Conservation (phyloP, 2,329 filamentous ascomycete genomes). For the Colletotrichum australisinense region DNA sequence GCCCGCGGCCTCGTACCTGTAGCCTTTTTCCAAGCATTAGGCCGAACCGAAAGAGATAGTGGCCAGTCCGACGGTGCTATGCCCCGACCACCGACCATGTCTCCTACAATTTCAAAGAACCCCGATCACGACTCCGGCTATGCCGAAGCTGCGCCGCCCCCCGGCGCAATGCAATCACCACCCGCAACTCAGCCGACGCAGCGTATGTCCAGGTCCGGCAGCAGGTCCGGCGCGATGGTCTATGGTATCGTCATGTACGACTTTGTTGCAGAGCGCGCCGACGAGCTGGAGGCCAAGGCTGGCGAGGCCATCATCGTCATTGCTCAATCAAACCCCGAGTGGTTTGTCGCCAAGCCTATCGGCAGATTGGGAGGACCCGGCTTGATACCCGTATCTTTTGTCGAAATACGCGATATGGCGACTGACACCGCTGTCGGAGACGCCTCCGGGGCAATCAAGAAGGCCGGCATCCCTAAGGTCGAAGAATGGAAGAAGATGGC, state of each 20-base stretch:
- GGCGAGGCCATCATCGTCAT: slow-evolving; percentile 98
- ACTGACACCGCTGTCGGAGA: slow-evolving; percentile 86
- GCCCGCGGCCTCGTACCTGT: slow-evolving; percentile 94
- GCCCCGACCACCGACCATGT: slow-evolving; percentile 51
- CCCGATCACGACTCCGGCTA: slow-evolving; percentile 94
- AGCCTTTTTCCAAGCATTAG: slow-evolving; percentile 90
- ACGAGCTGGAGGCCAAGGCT: slow-evolving; percentile 94
- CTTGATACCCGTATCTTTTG: slow-evolving; percentile 94
- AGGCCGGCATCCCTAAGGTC: slow-evolving; percentile 91
- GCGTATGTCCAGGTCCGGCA: slow-evolving; percentile 61
- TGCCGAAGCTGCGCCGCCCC: slow-evolving; percentile 62
- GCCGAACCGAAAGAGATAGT: slow-evolving; percentile 92
- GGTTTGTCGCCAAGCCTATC: slow-evolving; percentile 99
- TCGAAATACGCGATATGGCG: slow-evolving; percentile 95
- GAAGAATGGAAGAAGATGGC: slow-evolving; percentile 99
- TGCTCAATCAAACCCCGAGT: slow-evolving; percentile 97
- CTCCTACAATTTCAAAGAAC: slow-evolving; percentile 60
- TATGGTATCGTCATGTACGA: slow-evolving; percentile 98
- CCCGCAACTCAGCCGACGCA: slow-evolving; percentile 46
- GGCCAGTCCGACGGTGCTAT: slow-evolving; percentile 71
- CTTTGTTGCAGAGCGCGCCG: slow-evolving; percentile 93
- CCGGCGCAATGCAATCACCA: slow-evolving; percentile 34
- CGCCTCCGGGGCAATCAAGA: slow-evolving; percentile 84
- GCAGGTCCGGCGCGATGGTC: slow-evolving; percentile 81
- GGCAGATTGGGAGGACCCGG: slow-evolving; percentile 94